These are phyloP conservation scores for Moniliella sp. DNA, from an alignment of 1,284 basidiomycete genomes.

Conservation along the genomic window DNA sequence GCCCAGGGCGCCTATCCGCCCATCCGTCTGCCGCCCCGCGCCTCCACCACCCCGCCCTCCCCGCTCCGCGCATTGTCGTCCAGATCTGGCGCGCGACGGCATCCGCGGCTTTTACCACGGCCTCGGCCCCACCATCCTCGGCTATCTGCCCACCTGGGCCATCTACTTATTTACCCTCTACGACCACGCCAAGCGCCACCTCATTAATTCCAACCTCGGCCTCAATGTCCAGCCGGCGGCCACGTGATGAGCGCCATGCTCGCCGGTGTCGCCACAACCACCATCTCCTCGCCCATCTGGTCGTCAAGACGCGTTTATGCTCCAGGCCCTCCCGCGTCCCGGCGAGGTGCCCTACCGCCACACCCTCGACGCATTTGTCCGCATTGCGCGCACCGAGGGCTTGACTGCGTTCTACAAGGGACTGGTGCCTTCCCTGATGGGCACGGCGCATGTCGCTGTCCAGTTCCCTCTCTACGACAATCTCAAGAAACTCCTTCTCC, in stretches of 20 bases:
- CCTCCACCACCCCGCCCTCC: too few species aligned
- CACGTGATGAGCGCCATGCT: too few species aligned
- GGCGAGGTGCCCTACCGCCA: conserved; percentile 58
- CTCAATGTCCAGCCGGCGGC: too few species aligned
- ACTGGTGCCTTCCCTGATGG: conserved; percentile 62
- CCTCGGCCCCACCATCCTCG: conserved; percentile 76
- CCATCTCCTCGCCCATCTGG: too few species aligned
- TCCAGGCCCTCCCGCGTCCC: too few species aligned
- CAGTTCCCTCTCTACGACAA: conserved; percentile 89
- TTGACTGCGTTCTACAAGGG: conserved; percentile 70
- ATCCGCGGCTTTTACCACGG: conserved; percentile 72
- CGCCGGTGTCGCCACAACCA: too few species aligned
- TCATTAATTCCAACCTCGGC: too few species aligned
- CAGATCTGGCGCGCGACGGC: conserved; percentile 42
- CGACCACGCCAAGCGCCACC: conserved; percentile 11
- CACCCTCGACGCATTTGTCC: conserved; percentile 61
- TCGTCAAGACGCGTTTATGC: conserved; percentile 42
- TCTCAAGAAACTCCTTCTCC: conserved; percentile 60
- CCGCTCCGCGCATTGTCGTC: too few species aligned
- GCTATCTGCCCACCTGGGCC: conserved; percentile 87
- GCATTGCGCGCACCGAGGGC: conserved; percentile 70
- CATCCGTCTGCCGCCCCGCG: too few species aligned
- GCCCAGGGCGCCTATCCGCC: conserved; percentile 43
- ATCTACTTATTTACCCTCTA: conserved; percentile 65
- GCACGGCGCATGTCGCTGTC: conserved; percentile 73